Base-by-base conservation (phyloP, 345 rosid species). In the Clausena lansium region DNA sequence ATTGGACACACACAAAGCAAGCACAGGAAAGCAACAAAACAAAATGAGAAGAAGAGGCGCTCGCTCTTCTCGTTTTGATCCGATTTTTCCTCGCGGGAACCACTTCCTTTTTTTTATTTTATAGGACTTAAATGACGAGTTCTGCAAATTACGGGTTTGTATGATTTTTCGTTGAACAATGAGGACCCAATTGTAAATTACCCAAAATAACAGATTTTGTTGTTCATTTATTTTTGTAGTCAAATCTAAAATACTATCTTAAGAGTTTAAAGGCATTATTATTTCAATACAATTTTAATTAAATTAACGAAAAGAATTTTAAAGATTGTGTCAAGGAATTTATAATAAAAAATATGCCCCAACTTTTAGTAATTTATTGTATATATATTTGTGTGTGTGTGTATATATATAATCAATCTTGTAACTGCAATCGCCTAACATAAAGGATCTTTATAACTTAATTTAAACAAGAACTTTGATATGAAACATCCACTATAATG, bases 31-130 rank as follows among this genome's bases (percentile, higher is more conserved):
- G 47, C 5, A 17, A 22, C 27, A 27, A 19, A 22, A 24, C 19
- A 11, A 24, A 32, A 33, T n/a, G n/a, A n/a, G 8, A 33, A n/a
- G 20, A 70, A 66, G 22, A 73, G 78, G 79, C 78, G 81, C 66
- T 30, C 45, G 17, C 59, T 58, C 67, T 41, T 39, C 58, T 45
- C 50, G 50, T 45, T 77, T 79, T 69, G 88, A 65, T 83, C 84
- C 88, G 86, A 76, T 70, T 80, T 73, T 83, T 82, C 70, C 88
- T 85, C 84, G 81, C 80, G 27, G 69, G 69, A 65, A 35, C 69
- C 41, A 20, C 41, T 20, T 15, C 22, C 5, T 8, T 32, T 4
- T 15, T 9, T 9, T 62, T 32, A 19, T 6, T 27, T 28, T 52
- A 5, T 52, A 52, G 57, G 57, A 52, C 57, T 52, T 17, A 52